Conservation (phyloP, 2,329 filamentous ascomycete species). For the Dactylonectria macrodidyma region DNA sequence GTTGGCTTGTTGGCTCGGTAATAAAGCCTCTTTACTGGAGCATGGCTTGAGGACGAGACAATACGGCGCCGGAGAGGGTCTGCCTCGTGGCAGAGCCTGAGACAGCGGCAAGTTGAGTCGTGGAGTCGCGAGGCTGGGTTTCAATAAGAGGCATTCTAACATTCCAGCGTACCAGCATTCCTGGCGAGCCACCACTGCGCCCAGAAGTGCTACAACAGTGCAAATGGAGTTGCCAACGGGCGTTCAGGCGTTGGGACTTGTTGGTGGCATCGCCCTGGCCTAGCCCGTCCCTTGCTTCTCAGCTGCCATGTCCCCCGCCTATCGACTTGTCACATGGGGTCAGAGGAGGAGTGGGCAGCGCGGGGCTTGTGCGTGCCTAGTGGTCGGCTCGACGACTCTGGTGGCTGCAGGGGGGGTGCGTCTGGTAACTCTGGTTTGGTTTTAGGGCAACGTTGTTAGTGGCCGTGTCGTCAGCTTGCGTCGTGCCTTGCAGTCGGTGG, state of each 20-base stretch:
- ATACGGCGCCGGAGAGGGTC: conserved; percentile 21
- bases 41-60: conserved; percentile 44
- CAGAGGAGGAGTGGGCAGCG: conserved; percentile 40
- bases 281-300: conserved; percentile 45
- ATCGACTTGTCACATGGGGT: conserved; percentile 48
- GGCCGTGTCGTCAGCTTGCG: conserved; percentile 47
- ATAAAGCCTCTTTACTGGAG: background rate
- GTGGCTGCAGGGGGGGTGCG: conserved; percentile 27
- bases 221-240: conserved; percentile 31
- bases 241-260: conserved; percentile 12
- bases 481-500: conserved; percentile 50
- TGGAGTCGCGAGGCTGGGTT: conserved; percentile 19
- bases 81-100: conserved; percentile 38
- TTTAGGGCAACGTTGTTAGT: conserved; percentile 37
- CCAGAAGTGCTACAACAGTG: background rate
- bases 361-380: conserved; percentile 38
- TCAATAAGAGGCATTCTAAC: conserved; percentile 2
- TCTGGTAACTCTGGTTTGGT: conserved; percentile 20
- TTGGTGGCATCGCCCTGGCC: background rate
- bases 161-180: background rate
- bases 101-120: conserved; percentile 32
- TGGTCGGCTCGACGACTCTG: conserved; percentile 22
- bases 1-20: conserved; percentile 22
- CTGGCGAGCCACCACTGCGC: background rate
- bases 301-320: conserved; percentile 41